Evolutionary conservation across 1,139 yeast genomes (phyloP).

Genomic region (Saccharomyces hybrid): DNA sequence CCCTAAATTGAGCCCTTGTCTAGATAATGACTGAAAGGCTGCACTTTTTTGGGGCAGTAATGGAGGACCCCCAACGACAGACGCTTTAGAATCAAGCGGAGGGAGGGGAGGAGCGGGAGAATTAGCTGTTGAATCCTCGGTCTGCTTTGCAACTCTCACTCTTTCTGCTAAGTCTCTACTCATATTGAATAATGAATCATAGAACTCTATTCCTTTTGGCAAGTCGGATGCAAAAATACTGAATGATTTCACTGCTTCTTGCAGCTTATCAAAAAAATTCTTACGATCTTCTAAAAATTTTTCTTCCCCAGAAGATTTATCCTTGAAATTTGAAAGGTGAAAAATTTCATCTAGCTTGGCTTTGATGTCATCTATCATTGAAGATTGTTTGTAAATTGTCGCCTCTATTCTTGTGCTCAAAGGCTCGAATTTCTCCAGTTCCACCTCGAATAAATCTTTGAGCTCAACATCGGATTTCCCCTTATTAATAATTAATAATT

Average conservation of each 20-base stretch:
- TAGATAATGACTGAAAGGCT: slow-evolving; percentile 1
- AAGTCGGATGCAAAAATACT: slow-evolving; percentile 50
- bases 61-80: slow-evolving; percentile 5
- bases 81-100: not conserved
- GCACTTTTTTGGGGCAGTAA: slow-evolving; percentile 8
- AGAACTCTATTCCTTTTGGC: slow-evolving; percentile 55
- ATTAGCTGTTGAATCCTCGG: slow-evolving; percentile 1
- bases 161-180: slow-evolving; percentile 32
- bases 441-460: slow-evolving; percentile 57
- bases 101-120: slow-evolving; percentile 3
- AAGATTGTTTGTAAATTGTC: slow-evolving; percentile 56
- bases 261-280: slow-evolving; percentile 39
- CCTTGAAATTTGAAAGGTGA: slow-evolving; percentile 35
- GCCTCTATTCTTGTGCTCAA: slow-evolving; percentile 60
- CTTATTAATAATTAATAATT: slow-evolving; percentile 61
- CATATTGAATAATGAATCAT: slow-evolving; percentile 45
- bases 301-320: slow-evolving; percentile 33
- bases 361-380: slow-evolving; percentile 49
- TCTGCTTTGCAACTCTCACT: slow-evolving; percentile 32
- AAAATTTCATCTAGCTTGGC: slow-evolving; percentile 50
- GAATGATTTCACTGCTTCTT: slow-evolving; percentile 47
- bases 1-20: not conserved
- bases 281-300: slow-evolving; percentile 35
- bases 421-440: slow-evolving; percentile 69
- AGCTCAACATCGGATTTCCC: slow-evolving; percentile 52